Conservation (phyloP, 768 basidiomycete genomes). For the Tubosaeta sp. region DNA sequence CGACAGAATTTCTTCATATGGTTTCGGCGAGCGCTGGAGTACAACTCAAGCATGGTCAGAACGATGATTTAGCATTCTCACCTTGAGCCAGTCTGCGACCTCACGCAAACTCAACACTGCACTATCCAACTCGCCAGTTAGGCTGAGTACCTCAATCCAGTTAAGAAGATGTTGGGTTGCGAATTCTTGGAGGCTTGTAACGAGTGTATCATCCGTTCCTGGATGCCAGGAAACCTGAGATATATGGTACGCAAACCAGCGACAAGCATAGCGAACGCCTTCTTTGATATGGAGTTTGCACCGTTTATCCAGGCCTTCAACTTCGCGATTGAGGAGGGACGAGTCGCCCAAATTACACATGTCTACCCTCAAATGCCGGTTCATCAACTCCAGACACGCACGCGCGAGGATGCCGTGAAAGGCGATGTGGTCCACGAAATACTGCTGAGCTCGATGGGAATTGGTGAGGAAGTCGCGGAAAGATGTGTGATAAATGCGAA, state of each 20-base stretch:
- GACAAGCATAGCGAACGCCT: slow-evolving; percentile 18
- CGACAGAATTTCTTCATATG: slow-evolving; percentile 5
- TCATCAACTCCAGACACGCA: slow-evolving; percentile 15
- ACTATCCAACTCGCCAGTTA: slow-evolving; percentile 14
- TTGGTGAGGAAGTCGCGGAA: slow-evolving; percentile 20
- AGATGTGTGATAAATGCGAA: slow-evolving; percentile 20
- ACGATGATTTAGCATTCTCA: neutral
- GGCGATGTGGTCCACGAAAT: slow-evolving; percentile 8
- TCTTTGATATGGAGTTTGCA: slow-evolving; percentile 12
- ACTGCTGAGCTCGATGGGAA: slow-evolving; percentile 11
- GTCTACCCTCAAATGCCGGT: slow-evolving; percentile 9
- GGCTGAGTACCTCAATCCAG: slow-evolving; percentile 20
- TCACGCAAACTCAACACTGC: slow-evolving; percentile 12
- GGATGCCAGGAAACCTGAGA: slow-evolving; percentile 8
- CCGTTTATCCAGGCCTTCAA: slow-evolving; percentile 10
- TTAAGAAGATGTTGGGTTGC: slow-evolving; percentile 7
- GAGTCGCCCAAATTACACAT: slow-evolving; percentile 14
- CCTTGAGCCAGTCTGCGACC: slow-evolving; percentile 12
- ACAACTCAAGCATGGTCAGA: neutral
- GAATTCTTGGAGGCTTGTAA: slow-evolving; percentile 10
- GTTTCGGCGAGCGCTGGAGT: slow-evolving; percentile 6
- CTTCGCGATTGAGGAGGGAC: slow-evolving; percentile 9
- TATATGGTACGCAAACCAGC: slow-evolving; percentile 18
- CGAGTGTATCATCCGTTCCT: slow-evolving; percentile 1
- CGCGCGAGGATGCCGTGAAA: slow-evolving; percentile 13